Evolutionary conservation across 768 basidiomycete genomes (phyloP).

Genomic region (Infundibulicybe gibba): DNA sequence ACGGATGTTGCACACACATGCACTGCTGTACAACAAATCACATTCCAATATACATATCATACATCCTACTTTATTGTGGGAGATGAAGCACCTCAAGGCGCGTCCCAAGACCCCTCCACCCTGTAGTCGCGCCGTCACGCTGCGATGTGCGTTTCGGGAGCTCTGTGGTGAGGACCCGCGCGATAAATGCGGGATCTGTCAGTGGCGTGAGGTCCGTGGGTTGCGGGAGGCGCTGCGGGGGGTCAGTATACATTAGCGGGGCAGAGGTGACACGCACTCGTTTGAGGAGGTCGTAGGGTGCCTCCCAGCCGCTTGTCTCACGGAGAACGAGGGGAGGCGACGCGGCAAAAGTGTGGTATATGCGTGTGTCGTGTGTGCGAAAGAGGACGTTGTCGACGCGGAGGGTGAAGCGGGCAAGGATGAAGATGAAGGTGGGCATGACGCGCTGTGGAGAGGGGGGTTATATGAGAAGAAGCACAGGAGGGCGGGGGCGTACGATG

Average conservation of each 20-base stretch:
- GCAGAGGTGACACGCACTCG: slow-evolving; percentile 40
- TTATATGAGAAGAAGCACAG: neutral
- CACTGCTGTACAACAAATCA: neutral
- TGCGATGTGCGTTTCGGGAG: slow-evolving; percentile 59
- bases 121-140: slow-evolving; percentile 62
- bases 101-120: slow-evolving; percentile 82
- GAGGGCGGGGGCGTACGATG: slow-evolving; percentile 62
- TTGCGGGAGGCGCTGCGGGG: slow-evolving; percentile 55
- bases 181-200: slow-evolving; percentile 83
- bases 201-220: slow-evolving; percentile 84
- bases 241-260: neutral
- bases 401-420: slow-evolving; percentile 87
- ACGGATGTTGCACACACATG: too few species aligned
- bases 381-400: slow-evolving; percentile 96
- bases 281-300: slow-evolving; percentile 78
- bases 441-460: slow-evolving; percentile 61
- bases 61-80: slow-evolving; percentile 4
- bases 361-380: slow-evolving; percentile 81
- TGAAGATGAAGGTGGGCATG: slow-evolving; percentile 93
- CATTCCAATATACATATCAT: neutral
- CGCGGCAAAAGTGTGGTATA: slow-evolving; percentile 81
- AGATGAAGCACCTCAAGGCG: slow-evolving; percentile 51
- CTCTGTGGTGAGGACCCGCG: slow-evolving; percentile 56
- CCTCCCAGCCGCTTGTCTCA: slow-evolving; percentile 89
- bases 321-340: slow-evolving; percentile 62